Evolutionary conservation across 129 eudicot genomes (phyloP).

Genomic region (Tanacetum coccineum): DNA sequence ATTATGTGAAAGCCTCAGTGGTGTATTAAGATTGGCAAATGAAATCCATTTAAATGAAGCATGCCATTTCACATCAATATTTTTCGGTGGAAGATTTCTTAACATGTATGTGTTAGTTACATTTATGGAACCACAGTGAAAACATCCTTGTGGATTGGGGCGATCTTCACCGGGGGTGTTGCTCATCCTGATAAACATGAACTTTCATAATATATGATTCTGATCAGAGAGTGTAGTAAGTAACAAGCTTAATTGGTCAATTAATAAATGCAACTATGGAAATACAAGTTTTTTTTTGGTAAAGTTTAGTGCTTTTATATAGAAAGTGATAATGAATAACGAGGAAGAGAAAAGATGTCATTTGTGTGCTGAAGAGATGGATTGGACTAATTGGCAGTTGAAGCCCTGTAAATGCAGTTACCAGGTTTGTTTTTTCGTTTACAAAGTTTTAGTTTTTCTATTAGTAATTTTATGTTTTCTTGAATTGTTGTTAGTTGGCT

Average conservation of each 20-base stretch:
- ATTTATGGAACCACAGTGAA: constrained; percentile 71
- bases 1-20: constrained; percentile 75
- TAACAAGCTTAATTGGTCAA: too few species aligned
- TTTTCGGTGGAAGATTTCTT: constrained; percentile 51
- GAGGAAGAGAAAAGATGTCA: constrained; percentile 74
- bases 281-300: too few species aligned
- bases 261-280: too few species aligned
- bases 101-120: constrained; percentile 61
- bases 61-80: constrained; percentile 50
- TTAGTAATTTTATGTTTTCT: too few species aligned
- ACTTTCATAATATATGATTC: neutral
- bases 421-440: constrained; percentile 34
- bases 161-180: constrained; percentile 92
- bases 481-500: too few species aligned
- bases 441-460: too few species aligned
- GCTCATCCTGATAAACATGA: constrained; percentile 53
- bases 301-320: too few species aligned
- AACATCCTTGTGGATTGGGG: constrained; percentile 95
- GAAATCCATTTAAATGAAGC: constrained; percentile 81
- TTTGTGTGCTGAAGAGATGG: constrained; percentile 74
- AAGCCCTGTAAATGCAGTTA: constrained; percentile 74
- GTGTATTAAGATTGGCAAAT: constrained; percentile 69
- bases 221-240: neutral
- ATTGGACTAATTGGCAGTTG: constrained; percentile 67
- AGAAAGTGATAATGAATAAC: too few species aligned